Evolutionary conservation across 805 yeast genomes (phyloP).

Genomic region (Isabelozyma rhagii): DNA sequence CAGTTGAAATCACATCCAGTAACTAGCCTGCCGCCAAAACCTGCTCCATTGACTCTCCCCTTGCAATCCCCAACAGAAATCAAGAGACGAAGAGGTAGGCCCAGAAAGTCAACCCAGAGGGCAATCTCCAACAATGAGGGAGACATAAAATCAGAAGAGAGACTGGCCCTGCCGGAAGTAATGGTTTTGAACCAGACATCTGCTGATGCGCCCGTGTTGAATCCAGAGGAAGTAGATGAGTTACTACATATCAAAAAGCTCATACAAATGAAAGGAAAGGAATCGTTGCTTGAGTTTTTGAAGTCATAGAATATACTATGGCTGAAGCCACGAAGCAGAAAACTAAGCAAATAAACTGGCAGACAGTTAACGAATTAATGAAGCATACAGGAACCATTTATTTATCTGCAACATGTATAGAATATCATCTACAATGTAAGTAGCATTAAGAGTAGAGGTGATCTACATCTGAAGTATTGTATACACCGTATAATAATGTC

Average conservation of each 20-base stretch:
- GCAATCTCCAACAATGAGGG: no score
- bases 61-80: no score
- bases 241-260: slow-evolving; percentile 56
- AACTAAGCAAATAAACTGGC: background rate
- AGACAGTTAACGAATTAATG: background rate
- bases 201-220: background rate
- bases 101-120: no score
- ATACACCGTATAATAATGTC: no score
- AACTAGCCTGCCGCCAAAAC: slow-evolving; percentile 17
- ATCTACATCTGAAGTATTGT: no score
- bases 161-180: no score
- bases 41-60: background rate
- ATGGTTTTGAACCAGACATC: no score
- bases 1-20: slow-evolving; percentile 15
- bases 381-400: background rate
- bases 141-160: no score
- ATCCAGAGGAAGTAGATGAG: slow-evolving; percentile 44
- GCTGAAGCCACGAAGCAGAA: background rate
- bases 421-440: background rate
- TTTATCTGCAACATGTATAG: background rate
- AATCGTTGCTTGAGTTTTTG: slow-evolving; percentile 58
- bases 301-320: slow-evolving; percentile 12
- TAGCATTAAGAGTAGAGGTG: background rate
- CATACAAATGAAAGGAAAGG: slow-evolving; percentile 68
- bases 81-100: no score